Evolutionary conservation across 2,329 filamentous ascomycete species (phyloP), one percentile per base, ranked within the genome.

Genomic region (Drechslera avenae): DNA sequence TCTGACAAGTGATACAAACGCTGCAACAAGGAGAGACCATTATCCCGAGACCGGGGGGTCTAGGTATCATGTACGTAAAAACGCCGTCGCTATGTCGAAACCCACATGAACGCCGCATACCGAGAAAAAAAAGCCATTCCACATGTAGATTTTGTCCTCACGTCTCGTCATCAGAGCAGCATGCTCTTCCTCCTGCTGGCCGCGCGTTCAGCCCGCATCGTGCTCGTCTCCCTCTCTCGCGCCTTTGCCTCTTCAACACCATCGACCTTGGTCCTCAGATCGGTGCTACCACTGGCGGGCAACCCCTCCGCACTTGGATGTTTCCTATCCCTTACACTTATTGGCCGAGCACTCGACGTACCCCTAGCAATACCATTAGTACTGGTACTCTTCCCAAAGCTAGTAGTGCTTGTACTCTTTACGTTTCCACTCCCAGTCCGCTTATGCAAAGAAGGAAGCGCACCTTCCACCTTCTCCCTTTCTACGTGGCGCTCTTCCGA

Each of bases 141-240:
- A 43, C 28, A 30, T 42, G 17, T 35, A 39, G 39, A 48, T 54
- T 18, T 35, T 33, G 44, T 21, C 16, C 39, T 39, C n/a, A 16
- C 30, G 39, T 26, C 21, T 19, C 21, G 26, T 32, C 39, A 50
- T 66, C 58, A 75, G 37, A 77, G 50, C 71, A 77, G 68, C 75
- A 76, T 76, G 56, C 74, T 76, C 60, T 74, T 72, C 52, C 75
- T 63, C 39, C 75, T 59, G 56, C 68, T 70, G n/a, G 74, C 72
- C 19, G 70, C 71, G 39, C 74, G 62, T 39, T 75, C 73, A 5
- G 62, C 64, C 41, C 68, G 62, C 14, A 69, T 41, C 37, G 62
- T 58, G 36, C 57, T 57, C n/a, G 56, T 60, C 19, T 57, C 60
- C 23, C 48, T 46, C 16, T 41, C 48, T 28, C 39, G 55, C 36